Percentiles rank a stretch among this genome's conserved stretches.
Conservation (phyloP, 345 rosid genomes). For the Adansonia digitata region DNA sequence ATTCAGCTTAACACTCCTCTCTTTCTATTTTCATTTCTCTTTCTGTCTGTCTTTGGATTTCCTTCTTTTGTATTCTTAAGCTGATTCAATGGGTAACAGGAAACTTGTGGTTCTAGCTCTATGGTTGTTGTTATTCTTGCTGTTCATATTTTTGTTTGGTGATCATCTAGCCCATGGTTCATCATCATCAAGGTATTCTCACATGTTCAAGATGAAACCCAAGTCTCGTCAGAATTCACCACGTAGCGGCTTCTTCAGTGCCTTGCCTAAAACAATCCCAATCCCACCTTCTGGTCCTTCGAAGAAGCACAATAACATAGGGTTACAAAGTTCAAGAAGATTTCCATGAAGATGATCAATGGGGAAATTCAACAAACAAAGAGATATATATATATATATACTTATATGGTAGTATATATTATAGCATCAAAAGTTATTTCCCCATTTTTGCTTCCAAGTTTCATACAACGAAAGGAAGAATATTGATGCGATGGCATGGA, state of each 20-base stretch:
- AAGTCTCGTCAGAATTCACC: neutral
- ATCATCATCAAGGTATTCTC: slow-evolving; percentile 21
- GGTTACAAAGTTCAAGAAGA: neutral
- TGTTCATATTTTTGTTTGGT: slow-evolving; percentile 14
- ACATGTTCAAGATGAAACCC: slow-evolving; percentile 12
- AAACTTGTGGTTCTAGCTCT: slow-evolving; percentile 4
- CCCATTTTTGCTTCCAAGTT: no score
- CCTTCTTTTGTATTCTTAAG: neutral
- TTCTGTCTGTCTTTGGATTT: neutral
- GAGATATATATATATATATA: no score
- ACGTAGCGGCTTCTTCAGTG: slow-evolving; percentile 1
- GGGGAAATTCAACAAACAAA: neutral
- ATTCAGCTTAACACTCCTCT: neutral
- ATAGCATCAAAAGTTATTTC: neutral
- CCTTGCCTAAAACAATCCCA: slow-evolving; percentile 5
- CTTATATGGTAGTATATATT: neutral
- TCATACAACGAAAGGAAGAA: neutral
- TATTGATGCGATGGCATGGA: neutral
- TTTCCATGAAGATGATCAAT: slow-evolving; percentile 4
- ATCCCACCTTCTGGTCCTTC: slow-evolving; percentile 22
- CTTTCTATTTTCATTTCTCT: neutral
- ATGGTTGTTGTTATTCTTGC: neutral
- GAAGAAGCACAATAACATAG: slow-evolving; percentile 9
- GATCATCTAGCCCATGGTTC: neutral
- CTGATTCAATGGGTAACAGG: slow-evolving; percentile 28